Evolutionary conservation across 345 rosid species (phyloP), one percentile per base, ranked within the genome.

Genomic region (Citropsis articulata): DNA sequence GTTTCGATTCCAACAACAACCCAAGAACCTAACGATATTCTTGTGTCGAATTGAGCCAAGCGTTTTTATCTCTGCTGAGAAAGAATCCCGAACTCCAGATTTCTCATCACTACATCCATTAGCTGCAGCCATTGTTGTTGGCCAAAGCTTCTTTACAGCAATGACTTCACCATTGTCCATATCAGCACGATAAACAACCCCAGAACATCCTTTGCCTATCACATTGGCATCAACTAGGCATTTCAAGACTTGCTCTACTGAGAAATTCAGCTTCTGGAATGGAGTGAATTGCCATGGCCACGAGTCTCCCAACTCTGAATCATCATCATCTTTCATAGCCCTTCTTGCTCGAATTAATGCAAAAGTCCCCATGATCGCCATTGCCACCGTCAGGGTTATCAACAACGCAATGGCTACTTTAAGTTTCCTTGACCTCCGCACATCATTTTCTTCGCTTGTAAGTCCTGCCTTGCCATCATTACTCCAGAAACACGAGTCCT

Each of bases 71-170:
- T 96, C 97, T 2, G 99, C 89, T 1, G 98, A 92, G 86, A 96
- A 96, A 18, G 98, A 96, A 85, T 96, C 99, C 19, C 95, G 90
- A n/a, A 93, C 88, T 8, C 79, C 83, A 33, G 80, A 40, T 61
- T 88, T 91, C 9, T 90, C 95, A 57, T 91, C 88, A 13, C 83
- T 74, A 56, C 81, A 79, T 66, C 84, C 86, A 19, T 71, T 79
- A 14, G 84, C 55, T 61, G 89, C 74, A 13, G 88, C 83, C 66
- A 76, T 87, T 81, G 90, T 83, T 50, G 86, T 73, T 31, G 97
- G 95, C 99, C 98, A 94, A 2, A 96, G 91, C 87, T 94, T 96
- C 90, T 96, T 96, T 40, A 96, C 98, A 1, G 98, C 97, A 73
- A 96, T 91, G 50, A 94, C 91, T 71, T 96, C 95, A 14, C 95